Conservation (phyloP, 129 eudicot genomes). For the Glebionis coronaria region DNA sequence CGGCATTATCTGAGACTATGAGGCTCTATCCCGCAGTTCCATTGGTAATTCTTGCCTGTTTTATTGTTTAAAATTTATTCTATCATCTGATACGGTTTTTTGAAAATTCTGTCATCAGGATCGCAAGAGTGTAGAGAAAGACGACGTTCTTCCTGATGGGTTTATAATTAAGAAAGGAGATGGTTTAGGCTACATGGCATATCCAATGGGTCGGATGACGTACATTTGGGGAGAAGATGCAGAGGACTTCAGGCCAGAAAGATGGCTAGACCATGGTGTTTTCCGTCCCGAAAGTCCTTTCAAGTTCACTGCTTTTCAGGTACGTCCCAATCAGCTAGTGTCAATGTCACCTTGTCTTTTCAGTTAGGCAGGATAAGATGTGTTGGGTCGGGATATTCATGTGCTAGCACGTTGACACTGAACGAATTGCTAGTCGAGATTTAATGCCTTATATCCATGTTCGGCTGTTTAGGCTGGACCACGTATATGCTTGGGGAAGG, state of each 20-base stretch:
- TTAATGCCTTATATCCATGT: neutral
- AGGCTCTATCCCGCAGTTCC: conserved; percentile 10
- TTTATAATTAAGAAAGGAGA: conserved; percentile 46
- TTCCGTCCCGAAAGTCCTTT: conserved; percentile 42
- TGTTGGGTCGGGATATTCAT: too few species aligned
- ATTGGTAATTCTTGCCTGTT: neutral
- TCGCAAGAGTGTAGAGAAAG: conserved; percentile 32
- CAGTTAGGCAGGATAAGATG: too few species aligned
- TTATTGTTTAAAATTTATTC: neutral
- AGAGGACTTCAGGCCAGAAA: conserved; percentile 48
- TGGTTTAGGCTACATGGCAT: conserved; percentile 33
- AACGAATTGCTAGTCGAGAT: too few species aligned
- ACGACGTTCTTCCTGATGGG: conserved; percentile 52
- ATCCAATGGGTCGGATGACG: conserved; percentile 62
- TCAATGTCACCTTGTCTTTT: too few species aligned
- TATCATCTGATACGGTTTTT: neutral
- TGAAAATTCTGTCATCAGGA: conserved; percentile 18
- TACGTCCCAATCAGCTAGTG: neutral
- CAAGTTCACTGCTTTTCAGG: conserved; percentile 60
- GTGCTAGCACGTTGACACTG: too few species aligned
- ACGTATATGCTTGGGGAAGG: conserved; percentile 61
- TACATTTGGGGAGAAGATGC: conserved; percentile 63
- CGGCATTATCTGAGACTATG: neutral
- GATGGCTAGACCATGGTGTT: conserved; percentile 53
- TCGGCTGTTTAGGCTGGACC: conserved; percentile 48